phyloP scores from a whole-genome alignment of 2,329 filamentous ascomycete species.

The Fusarium bulbicola region DNA sequence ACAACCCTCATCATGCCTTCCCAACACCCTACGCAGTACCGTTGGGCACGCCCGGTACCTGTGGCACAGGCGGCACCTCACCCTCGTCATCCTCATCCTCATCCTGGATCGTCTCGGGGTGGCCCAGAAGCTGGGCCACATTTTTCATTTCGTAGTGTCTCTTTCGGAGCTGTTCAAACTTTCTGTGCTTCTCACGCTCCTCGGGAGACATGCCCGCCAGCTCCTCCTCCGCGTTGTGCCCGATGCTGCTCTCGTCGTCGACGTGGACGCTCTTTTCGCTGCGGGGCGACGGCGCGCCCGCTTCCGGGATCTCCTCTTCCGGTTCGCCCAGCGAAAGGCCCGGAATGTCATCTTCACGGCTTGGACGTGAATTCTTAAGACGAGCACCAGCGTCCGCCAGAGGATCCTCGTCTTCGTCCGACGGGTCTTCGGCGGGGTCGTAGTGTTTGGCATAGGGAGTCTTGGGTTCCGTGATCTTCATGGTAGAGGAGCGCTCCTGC shows the following conservation, averaged over 20 bases:
- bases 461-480: slow-evolving; percentile 99
- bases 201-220: slow-evolving; percentile 68
- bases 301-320: slow-evolving; percentile 74
- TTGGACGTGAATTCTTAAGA: slow-evolving; percentile 50
- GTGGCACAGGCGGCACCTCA: slow-evolving; percentile 51
- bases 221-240: slow-evolving; percentile 67
- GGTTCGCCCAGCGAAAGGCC: slow-evolving; percentile 92
- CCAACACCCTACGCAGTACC: slow-evolving; percentile 42
- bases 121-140: slow-evolving; percentile 86
- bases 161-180: slow-evolving; percentile 92
- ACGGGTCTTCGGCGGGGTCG: slow-evolving; percentile 87
- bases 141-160: slow-evolving; percentile 99
- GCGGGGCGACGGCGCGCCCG: slow-evolving; percentile 48
- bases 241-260: slow-evolving; percentile 67
- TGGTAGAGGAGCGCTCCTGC: slow-evolving; percentile 92
- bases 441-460: slow-evolving; percentile 95
- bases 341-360: slow-evolving; percentile 80
- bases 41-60: slow-evolving; percentile 56
- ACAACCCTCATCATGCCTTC: slow-evolving; percentile 16
- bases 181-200: slow-evolving; percentile 88
- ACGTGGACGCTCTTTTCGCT: slow-evolving; percentile 81
- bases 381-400: slow-evolving; percentile 43
- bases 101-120: slow-evolving; percentile 71
- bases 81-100: slow-evolving; percentile 69
- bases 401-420: slow-evolving; percentile 71